phyloP scores from a whole-genome alignment of 768 basidiomycete species.

The Pisolithus marmoratus region DNA sequence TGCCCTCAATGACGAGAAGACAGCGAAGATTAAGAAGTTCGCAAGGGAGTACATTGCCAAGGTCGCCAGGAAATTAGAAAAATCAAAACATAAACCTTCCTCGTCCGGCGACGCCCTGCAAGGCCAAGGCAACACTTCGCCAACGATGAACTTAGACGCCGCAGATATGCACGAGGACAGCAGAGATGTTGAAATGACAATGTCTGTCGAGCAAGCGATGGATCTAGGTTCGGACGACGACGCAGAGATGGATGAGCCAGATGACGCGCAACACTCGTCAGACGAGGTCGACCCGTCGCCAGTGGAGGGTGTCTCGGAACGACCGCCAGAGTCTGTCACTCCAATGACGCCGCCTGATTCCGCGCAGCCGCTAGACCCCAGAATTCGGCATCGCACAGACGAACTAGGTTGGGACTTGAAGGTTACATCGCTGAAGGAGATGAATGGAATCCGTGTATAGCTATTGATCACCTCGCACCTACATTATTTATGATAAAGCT shows the following conservation, averaged over 20 bases:
- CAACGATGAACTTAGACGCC: conserved; percentile 5
- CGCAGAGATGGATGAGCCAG: conserved; percentile 10
- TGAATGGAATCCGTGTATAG: conserved; percentile 15
- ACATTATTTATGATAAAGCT: conserved; percentile 5
- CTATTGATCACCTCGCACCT: not conserved
- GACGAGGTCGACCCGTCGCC: conserved; percentile 27
- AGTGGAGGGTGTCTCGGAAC: conserved; percentile 27
- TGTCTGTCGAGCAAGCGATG: conserved; percentile 42
- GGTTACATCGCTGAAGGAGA: conserved; percentile 8
- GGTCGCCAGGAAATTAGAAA: conserved; percentile 63
- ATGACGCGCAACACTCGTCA: conserved; percentile 23
- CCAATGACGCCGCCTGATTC: conserved; percentile 26
- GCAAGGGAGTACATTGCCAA: conserved; percentile 87
- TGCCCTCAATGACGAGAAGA: conserved; percentile 79
- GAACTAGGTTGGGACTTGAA: conserved; percentile 25
- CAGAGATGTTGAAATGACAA: conserved; percentile 25
- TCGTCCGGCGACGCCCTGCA: conserved; percentile 9
- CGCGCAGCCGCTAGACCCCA: conserved; percentile 19
- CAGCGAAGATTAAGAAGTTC: conserved; percentile 86
- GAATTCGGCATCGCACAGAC: conserved; percentile 26
- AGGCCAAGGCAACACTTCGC: not conserved
- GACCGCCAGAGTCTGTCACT: conserved; percentile 23
- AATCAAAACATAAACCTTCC: conserved; percentile 18
- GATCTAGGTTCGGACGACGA: conserved; percentile 34
- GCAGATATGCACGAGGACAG: conserved; percentile 14